Percentiles rank a stretch among this genome's conserved stretches.
phyloP scores from a whole-genome alignment of 1,284 basidiomycete species.

The Sanghuangporus sanghuang region DNA sequence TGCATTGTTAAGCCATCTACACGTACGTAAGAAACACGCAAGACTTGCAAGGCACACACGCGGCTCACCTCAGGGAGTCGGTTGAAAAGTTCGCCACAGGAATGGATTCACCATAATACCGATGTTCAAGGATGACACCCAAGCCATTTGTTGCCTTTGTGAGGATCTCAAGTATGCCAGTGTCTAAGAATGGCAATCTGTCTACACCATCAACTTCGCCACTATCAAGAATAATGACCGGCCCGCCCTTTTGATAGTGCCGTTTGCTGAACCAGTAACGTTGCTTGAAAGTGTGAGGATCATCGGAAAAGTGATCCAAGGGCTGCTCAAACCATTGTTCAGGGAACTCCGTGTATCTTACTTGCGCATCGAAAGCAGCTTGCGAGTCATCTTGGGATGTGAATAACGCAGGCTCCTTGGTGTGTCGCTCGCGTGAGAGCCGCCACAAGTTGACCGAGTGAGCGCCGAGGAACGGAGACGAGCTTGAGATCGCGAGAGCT shows the following conservation, averaged over 20 bases:
- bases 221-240: slow-evolving; percentile 79
- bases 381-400: neutral
- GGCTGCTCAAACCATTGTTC: slow-evolving; percentile 78
- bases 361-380: neutral
- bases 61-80: slow-evolving; percentile 59
- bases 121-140: slow-evolving; percentile 88
- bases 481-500: slow-evolving; percentile 1
- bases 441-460: slow-evolving; percentile 15
- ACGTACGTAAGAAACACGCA: slow-evolving; percentile 25
- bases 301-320: slow-evolving; percentile 69
- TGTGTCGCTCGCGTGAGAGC: neutral
- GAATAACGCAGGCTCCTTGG: neutral
- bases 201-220: slow-evolving; percentile 80
- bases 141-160: slow-evolving; percentile 79
- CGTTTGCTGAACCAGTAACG: slow-evolving; percentile 89
- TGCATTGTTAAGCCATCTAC: slow-evolving; percentile 81
- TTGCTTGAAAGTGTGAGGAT: slow-evolving; percentile 56
- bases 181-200: slow-evolving; percentile 67
- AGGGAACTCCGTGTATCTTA: slow-evolving; percentile 36
- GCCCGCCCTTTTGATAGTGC: slow-evolving; percentile 72
- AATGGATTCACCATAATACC: slow-evolving; percentile 81
- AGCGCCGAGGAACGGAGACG: slow-evolving; percentile 12
- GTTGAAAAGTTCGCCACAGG: slow-evolving; percentile 79
- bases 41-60: neutral
- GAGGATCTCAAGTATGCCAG: slow-evolving; percentile 84